These are phyloP conservation scores for Athelia psychrophila DNA, from an alignment of 1,284 basidiomycete species.

Conservation along the genomic window DNA sequence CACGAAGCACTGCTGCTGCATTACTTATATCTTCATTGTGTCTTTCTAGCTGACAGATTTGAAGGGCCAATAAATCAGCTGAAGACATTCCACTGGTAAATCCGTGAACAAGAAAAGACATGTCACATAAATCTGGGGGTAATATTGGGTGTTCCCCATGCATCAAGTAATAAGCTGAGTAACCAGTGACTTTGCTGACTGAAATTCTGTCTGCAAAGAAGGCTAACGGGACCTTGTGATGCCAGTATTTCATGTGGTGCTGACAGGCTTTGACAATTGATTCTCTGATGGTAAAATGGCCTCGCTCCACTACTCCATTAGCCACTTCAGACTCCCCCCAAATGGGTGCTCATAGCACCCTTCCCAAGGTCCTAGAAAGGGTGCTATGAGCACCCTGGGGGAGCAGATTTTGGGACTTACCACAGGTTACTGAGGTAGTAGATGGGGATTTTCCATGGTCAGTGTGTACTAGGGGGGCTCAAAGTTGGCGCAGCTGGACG, in stretches of 20 bases:
- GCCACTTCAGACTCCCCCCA: too few species aligned
- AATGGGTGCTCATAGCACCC: too few species aligned
- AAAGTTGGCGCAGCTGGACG: too few species aligned
- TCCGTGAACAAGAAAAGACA: constrained; percentile 26
- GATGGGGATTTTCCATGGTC: too few species aligned
- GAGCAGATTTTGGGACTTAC: too few species aligned
- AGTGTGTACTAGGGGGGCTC: too few species aligned
- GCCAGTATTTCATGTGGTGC: constrained; percentile 2
- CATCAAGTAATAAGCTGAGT: constrained; percentile 29
- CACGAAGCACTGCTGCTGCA: background rate
- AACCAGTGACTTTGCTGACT: constrained; percentile 21
- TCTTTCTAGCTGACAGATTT: constrained; percentile 14
- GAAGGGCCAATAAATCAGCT: constrained; percentile 21
- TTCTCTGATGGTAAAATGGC: constrained; percentile 11
- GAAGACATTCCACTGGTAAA: constrained; percentile 20
- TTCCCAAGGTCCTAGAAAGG: too few species aligned
- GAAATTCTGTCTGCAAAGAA: constrained; percentile 22
- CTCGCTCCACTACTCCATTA: constrained; percentile 12
- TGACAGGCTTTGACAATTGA: constrained; percentile 14
- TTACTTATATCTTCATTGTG: background rate
- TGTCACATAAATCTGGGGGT: constrained; percentile 26
- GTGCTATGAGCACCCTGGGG: too few species aligned
- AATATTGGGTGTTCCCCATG: constrained; percentile 29
- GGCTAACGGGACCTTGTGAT: background rate
- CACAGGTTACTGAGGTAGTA: too few species aligned